Evolutionary conservation across 192 early-diverging fungal species (phyloP).

Genomic region (Ambispora gerdemannii): DNA sequence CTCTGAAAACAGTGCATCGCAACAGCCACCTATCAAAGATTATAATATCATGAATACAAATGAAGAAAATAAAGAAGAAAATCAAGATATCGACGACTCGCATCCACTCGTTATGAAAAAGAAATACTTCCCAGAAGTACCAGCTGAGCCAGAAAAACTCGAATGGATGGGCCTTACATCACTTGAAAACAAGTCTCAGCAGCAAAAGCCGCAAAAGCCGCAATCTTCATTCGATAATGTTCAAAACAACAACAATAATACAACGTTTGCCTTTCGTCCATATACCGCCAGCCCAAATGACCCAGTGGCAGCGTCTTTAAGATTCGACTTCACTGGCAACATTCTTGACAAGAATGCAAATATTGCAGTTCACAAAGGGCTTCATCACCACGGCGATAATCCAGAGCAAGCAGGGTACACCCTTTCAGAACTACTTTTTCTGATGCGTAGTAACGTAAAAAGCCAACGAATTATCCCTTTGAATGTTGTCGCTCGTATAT

Average conservation of each 20-base stretch:
- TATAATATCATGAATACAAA: neutral
- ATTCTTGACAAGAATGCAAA: constrained; percentile 56
- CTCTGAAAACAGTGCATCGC: constrained; percentile 32
- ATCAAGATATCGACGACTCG: constrained; percentile 41
- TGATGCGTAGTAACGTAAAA: constrained; percentile 77
- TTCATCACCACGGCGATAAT: constrained; percentile 89
- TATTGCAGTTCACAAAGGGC: constrained; percentile 59
- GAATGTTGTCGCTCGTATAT: constrained; percentile 55
- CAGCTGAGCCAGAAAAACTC: constrained; percentile 61
- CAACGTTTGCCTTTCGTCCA: constrained; percentile 14
- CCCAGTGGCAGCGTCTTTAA: constrained; percentile 46
- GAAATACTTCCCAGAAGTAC: constrained; percentile 52
- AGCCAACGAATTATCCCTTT: constrained; percentile 73
- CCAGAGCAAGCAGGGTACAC: constrained; percentile 87
- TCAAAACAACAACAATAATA: constrained; percentile 44
- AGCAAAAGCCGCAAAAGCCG: constrained; percentile 29
- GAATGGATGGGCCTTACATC: constrained; percentile 58
- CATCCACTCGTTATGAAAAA: constrained; percentile 43
- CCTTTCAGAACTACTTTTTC: constrained; percentile 72
- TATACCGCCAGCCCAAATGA: constrained; percentile 47
- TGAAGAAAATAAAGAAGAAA: constrained; percentile 33
- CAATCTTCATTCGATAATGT: constrained; percentile 41
- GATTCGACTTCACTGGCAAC: constrained; percentile 80
- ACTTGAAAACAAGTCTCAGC: constrained; percentile 27
- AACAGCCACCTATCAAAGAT: no score